Percentiles rank a stretch among this genome's conserved stretches.
Conservation (phyloP, 805 yeast species). For the Babjeviella inositovora region DNA sequence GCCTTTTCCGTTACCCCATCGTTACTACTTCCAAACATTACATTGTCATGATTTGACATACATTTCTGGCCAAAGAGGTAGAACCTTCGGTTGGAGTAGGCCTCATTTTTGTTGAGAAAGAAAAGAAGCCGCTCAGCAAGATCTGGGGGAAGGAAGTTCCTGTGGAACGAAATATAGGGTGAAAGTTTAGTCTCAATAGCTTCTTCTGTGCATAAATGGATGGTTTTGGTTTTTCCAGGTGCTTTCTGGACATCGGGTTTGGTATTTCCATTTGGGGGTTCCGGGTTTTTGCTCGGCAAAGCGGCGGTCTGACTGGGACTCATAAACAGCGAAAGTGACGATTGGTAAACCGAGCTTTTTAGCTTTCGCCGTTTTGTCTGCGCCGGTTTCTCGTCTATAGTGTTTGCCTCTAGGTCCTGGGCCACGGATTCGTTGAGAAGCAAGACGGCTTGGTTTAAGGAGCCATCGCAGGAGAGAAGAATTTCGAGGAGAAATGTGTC, state of each 20-base stretch:
- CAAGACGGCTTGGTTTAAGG: slow-evolving; percentile 7
- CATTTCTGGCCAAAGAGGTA: slow-evolving; percentile 14
- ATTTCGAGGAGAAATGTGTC: slow-evolving; percentile 7
- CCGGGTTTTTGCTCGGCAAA: neutral
- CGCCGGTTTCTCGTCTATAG: too few relatives aligned
- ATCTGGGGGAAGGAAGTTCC: slow-evolving; percentile 9
- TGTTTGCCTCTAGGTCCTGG: slow-evolving; percentile 1
- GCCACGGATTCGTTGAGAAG: slow-evolving; percentile 8
- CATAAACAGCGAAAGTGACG: slow-evolving; percentile 2
- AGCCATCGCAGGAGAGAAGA: slow-evolving; percentile 9
- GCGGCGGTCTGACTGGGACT: neutral
- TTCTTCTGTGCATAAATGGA: slow-evolving; percentile 10
- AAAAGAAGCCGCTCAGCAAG: slow-evolving; percentile 8
- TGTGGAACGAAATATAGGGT: slow-evolving; percentile 13
- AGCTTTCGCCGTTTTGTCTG: slow-evolving; percentile 2
- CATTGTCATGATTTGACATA: slow-evolving; percentile 8
- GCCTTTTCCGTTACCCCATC: slow-evolving; percentile 1
- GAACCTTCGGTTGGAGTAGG: slow-evolving; percentile 8
- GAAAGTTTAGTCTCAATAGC: slow-evolving; percentile 9
- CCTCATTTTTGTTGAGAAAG: slow-evolving; percentile 4
- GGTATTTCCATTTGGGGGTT: too few relatives aligned
- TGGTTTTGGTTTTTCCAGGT: slow-evolving; percentile 3
- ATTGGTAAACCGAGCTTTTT: slow-evolving; percentile 4
- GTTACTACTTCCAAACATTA: neutral
- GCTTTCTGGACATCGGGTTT: too few relatives aligned